phyloP scores from a whole-genome alignment of 108 stramenopile genomes.

The Mediolabrus comicus region DNA sequence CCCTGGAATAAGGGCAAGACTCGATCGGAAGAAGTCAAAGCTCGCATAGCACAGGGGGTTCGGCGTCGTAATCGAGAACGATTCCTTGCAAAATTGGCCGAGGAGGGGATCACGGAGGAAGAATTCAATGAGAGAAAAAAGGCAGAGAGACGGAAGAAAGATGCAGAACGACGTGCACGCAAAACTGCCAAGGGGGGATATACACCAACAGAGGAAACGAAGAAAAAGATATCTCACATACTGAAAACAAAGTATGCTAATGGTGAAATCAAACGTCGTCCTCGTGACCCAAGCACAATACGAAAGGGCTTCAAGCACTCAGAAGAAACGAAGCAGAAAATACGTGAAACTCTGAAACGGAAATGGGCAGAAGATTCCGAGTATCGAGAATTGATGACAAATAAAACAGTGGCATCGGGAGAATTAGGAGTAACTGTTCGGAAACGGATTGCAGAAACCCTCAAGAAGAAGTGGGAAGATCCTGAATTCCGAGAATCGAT shows the following conservation, averaged over 20 bases:
- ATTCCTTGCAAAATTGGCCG: conserved; percentile 63
- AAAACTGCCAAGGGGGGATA: conserved; percentile 82
- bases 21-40: conserved; percentile 68
- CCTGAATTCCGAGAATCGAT: conserved; percentile 72
- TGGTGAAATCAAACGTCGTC: conserved; percentile 58
- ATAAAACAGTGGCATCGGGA: conserved; percentile 38
- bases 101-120: conserved; percentile 74
- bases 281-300: conserved; percentile 51
- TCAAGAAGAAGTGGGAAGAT: conserved; percentile 79
- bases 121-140: conserved; percentile 67
- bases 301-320: conserved; percentile 69
- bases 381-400: conserved; percentile 64
- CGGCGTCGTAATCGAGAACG: conserved; percentile 66
- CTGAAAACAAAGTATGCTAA: conserved; percentile 73
- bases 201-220: conserved; percentile 76
- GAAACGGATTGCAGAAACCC: conserved; percentile 60
- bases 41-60: conserved; percentile 76
- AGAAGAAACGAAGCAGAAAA: conserved; percentile 80
- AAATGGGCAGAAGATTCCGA: conserved; percentile 69
- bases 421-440: conserved; percentile 38
- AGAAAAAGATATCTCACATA: conserved; percentile 69
- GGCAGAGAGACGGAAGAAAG: conserved; percentile 54
- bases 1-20: conserved; percentile 87
- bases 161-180: conserved; percentile 62
- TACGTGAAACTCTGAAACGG: conserved; percentile 63